Percentiles rank a stretch among this genome's conserved stretches.
phyloP scores from a whole-genome alignment of 225 moss, liverwort and hornwort species.

The Neckera pumila region DNA sequence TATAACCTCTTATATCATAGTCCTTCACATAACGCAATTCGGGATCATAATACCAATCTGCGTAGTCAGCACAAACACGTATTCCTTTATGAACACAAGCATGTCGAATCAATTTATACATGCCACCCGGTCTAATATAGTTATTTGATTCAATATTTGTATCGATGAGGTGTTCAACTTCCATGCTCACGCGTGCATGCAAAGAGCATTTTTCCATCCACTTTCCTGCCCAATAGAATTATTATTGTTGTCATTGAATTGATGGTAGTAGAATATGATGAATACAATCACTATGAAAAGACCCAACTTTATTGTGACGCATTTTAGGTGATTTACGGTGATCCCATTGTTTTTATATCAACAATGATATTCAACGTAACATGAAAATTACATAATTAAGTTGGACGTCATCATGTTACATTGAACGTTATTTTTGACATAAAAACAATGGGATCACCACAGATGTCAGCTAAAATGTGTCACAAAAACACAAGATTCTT shows the following conservation, averaged over 20 bases:
- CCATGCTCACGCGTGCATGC: neutral
- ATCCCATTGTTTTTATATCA: neutral
- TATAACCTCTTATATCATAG: conserved; percentile 5
- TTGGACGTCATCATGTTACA: rapidly evolving
- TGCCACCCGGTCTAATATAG: neutral
- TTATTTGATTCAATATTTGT: neutral
- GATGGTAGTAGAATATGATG: rapidly evolving
- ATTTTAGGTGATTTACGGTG: rapidly evolving
- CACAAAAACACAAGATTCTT: rapidly evolving
- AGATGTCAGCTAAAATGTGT: rapidly evolving
- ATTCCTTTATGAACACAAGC: neutral
- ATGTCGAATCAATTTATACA: neutral
- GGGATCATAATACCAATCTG: neutral
- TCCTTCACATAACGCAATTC: conserved; percentile 11
- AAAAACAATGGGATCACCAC: neutral
- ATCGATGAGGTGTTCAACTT: neutral
- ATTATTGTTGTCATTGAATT: neutral
- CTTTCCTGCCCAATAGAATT: neutral
- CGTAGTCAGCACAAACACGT: neutral
- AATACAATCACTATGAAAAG: neutral
- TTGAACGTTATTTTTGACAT: neutral
- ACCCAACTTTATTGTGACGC: rapidly evolving
- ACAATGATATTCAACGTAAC: neutral
- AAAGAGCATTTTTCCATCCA: conserved; percentile 5
- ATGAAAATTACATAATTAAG: neutral